phyloP scores from a whole-genome alignment of 2,329 filamentous ascomycete species.

The Beauveria australis region DNA sequence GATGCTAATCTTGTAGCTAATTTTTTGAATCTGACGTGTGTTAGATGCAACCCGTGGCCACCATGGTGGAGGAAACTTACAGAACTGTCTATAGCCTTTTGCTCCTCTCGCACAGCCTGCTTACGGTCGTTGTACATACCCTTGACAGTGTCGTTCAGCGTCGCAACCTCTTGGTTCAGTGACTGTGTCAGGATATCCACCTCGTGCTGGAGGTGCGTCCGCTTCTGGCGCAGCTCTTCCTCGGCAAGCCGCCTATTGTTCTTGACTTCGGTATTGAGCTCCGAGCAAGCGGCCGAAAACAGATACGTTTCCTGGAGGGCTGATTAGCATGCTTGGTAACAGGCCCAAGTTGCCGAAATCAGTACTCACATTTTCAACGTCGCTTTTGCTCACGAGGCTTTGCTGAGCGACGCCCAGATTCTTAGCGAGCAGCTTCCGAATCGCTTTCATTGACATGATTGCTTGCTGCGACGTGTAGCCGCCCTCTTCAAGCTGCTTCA shows the following conservation, averaged over 20 bases:
- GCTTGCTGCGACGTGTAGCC: conserved; percentile 70
- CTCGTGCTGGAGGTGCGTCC: conserved; percentile 84
- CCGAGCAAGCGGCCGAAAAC: conserved; percentile 87
- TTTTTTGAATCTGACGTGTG: conserved; percentile 66
- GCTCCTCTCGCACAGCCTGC: conserved; percentile 83
- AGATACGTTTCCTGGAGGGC: conserved; percentile 68
- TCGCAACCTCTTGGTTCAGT: conserved; percentile 72
- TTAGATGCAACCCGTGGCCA: not conserved
- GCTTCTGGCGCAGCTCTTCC: conserved; percentile 73
- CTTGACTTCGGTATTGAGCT: conserved; percentile 78
- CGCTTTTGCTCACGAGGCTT: conserved; percentile 78
- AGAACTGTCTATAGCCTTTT: conserved; percentile 73
- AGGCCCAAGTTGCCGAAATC: not conserved
- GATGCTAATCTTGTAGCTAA: conserved; percentile 95
- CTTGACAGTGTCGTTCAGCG: conserved; percentile 82
- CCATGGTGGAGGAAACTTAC: conserved; percentile 37
- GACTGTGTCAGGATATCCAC: conserved; percentile 86
- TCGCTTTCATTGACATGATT: conserved; percentile 84
- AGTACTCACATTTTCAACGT: conserved; percentile 66
- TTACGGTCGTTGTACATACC: conserved; percentile 95
- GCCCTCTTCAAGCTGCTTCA: conserved; percentile 67
- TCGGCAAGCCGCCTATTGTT: conserved; percentile 69
- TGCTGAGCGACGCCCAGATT: conserved; percentile 76
- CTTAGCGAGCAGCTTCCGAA: conserved; percentile 65
- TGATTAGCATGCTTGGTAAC: conserved; percentile 12